A percentile compares a stretch with the other conserved stretches of the same genome.
Conservation (phyloP, 2,329 filamentous ascomycete genomes). For the Cladophialophora bantiana region DNA sequence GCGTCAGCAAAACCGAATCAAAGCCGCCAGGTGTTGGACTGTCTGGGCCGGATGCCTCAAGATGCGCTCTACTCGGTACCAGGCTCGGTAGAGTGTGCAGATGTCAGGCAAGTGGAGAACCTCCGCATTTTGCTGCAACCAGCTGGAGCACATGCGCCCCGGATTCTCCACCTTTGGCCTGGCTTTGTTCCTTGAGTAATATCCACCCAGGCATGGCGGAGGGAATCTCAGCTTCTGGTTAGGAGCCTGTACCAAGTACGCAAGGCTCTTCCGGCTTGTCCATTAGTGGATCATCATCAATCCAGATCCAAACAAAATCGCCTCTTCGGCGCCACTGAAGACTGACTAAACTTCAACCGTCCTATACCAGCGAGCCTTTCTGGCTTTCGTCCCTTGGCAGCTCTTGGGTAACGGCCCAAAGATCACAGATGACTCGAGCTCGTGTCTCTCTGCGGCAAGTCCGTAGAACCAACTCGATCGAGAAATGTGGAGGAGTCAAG, state of each 20-base stretch:
- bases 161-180: slow-evolving; percentile 15
- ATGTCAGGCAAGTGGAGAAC: slow-evolving; percentile 11
- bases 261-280: slow-evolving; percentile 1
- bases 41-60: neutral
- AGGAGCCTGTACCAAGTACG: neutral
- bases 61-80: too few relatives aligned
- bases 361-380: slow-evolving; percentile 9
- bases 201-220: neutral
- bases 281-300: neutral
- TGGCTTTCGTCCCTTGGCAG: slow-evolving; percentile 7
- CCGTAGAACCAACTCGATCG: slow-evolving; percentile 11
- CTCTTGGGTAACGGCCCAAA: slow-evolving; percentile 5
- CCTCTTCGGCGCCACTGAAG: slow-evolving; percentile 2
- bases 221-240: neutral
- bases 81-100: neutral
- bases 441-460: slow-evolving; percentile 12
- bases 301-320: neutral
- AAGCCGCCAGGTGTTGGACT: neutral
- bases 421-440: slow-evolving; percentile 5
- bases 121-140: slow-evolving; percentile 16
- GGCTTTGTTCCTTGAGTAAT: neutral
- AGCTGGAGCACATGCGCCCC: slow-evolving; percentile 10
- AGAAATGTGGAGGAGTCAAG: slow-evolving; percentile 17
- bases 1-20: neutral
- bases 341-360: slow-evolving; percentile 4